phyloP scores from a whole-genome alignment of 2,329 filamentous ascomycete species.

The Clonostachys solani region DNA sequence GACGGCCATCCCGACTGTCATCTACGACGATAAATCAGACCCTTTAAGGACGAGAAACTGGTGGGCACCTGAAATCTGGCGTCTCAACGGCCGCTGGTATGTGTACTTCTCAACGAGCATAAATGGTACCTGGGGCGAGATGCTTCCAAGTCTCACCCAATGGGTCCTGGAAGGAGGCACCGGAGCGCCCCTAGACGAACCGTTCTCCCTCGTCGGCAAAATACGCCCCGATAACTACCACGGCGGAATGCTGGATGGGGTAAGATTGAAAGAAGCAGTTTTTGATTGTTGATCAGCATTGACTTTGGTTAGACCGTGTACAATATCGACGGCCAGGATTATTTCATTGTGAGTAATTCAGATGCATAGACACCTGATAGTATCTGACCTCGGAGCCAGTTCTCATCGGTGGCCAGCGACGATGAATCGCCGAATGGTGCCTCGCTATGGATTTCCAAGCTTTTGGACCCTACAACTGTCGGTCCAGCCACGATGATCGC shows the following conservation, averaged over 20 bases:
- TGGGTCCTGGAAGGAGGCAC: conserved; percentile 7
- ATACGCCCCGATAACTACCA: conserved; percentile 7
- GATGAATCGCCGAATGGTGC: conserved; percentile 8
- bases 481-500: conserved; percentile 9
- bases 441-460: conserved; percentile 10
- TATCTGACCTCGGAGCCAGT: conserved; percentile 1
- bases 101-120: conserved; percentile 11
- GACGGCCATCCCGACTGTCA: conserved; percentile 2
- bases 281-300: too few relatives aligned
- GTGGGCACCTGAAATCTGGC: conserved; percentile 12
- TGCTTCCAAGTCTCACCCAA: conserved; percentile 7
- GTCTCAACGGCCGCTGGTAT: conserved; percentile 10
- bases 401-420: conserved; percentile 6
- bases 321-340: conserved; percentile 1
- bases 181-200: conserved; percentile 4
- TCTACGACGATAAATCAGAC: conserved; percentile 7
- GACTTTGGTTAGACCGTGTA: not conserved
- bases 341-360: conserved; percentile 1
- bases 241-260: conserved; percentile 9
- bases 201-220: conserved; percentile 5
- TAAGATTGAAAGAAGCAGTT: not conserved
- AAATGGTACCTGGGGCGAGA: conserved; percentile 6
- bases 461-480: conserved; percentile 4
- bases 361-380: not conserved
- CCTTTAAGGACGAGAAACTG: conserved; percentile 6